Evolutionary conservation across 108 stramenopile genomes (phyloP).

Genomic region (Asterionellopsis glacialis): DNA sequence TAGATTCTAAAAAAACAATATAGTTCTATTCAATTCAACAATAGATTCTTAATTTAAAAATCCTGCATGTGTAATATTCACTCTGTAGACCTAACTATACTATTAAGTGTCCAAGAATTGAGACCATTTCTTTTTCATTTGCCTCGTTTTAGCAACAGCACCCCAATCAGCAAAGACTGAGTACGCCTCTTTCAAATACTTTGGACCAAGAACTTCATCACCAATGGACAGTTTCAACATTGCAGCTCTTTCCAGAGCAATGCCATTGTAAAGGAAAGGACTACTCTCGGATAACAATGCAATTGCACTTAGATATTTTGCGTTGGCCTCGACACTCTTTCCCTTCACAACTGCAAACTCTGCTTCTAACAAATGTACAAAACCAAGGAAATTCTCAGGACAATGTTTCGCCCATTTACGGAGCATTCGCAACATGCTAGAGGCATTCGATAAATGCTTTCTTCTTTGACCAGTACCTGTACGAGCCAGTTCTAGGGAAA

Average conservation of each 20-base stretch:
- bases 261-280: slow-evolving; percentile 36
- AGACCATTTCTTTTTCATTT: neutral
- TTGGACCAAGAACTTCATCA: slow-evolving; percentile 19
- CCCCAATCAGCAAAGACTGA: slow-evolving; percentile 42
- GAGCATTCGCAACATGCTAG: neutral
- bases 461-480: no score
- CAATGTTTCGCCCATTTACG: slow-evolving; percentile 32
- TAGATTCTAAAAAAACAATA: neutral
- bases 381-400: slow-evolving; percentile 44
- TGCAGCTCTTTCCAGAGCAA: slow-evolving; percentile 43
- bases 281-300: slow-evolving; percentile 26
- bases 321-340: slow-evolving; percentile 23
- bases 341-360: slow-evolving; percentile 35
- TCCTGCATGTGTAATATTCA: no score
- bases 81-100: no score
- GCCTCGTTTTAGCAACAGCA: slow-evolving; percentile 24
- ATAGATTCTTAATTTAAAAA: no score
- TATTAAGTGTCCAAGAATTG: neutral
- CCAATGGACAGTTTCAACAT: slow-evolving; percentile 3
- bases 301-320: slow-evolving; percentile 32
- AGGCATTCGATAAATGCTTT: no score
- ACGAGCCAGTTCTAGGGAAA: no score
- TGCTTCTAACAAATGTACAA: slow-evolving; percentile 40
- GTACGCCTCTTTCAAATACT: slow-evolving; percentile 24
- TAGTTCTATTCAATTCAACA: no score